These are phyloP conservation scores for Sclerotinia borealis DNA, from an alignment of 2,329 filamentous ascomycete genomes.

Conservation along the genomic window DNA sequence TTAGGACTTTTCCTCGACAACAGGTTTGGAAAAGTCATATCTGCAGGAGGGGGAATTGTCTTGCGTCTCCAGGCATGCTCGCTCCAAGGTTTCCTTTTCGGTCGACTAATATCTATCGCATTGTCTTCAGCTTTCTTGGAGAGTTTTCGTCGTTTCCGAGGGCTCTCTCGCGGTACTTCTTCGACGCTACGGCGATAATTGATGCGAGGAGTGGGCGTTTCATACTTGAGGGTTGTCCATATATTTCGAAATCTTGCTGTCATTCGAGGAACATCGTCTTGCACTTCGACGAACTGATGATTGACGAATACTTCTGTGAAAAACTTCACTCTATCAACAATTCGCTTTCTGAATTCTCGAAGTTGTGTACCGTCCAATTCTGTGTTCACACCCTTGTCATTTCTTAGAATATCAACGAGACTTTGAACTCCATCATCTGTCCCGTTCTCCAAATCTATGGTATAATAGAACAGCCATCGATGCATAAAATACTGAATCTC, in stretches of 20 bases:
- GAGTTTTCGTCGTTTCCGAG: neutral
- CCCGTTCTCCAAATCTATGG: neutral
- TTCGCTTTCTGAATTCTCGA: slow-evolving; percentile 3
- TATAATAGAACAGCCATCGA: slow-evolving; percentile 7
- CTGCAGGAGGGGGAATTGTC: neutral
- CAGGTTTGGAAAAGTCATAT: slow-evolving; percentile 6
- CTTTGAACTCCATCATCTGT: slow-evolving; percentile 7
- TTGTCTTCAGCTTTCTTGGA: slow-evolving; percentile 1
- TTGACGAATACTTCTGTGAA: slow-evolving; percentile 10
- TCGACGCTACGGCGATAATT: neutral
- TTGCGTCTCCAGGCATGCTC: slow-evolving; percentile 4
- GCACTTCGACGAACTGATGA: slow-evolving; percentile 6
- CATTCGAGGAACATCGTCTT: slow-evolving; percentile 6
- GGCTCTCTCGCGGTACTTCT: neutral
- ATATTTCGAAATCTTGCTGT: slow-evolving; percentile 6
- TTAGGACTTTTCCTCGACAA: slow-evolving; percentile 3
- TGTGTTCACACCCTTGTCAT: neutral
- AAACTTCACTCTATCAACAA: slow-evolving; percentile 8
- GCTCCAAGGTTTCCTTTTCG: neutral
- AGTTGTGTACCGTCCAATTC: neutral
- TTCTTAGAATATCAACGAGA: slow-evolving; percentile 1
- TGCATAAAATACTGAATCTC: slow-evolving; percentile 12
- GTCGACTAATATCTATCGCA: neutral
- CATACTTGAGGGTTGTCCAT: slow-evolving; percentile 6
- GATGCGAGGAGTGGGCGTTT: neutral